phyloP scores from a whole-genome alignment of 2,329 filamentous ascomycete genomes.

The Trichoderma koningiopsis region DNA sequence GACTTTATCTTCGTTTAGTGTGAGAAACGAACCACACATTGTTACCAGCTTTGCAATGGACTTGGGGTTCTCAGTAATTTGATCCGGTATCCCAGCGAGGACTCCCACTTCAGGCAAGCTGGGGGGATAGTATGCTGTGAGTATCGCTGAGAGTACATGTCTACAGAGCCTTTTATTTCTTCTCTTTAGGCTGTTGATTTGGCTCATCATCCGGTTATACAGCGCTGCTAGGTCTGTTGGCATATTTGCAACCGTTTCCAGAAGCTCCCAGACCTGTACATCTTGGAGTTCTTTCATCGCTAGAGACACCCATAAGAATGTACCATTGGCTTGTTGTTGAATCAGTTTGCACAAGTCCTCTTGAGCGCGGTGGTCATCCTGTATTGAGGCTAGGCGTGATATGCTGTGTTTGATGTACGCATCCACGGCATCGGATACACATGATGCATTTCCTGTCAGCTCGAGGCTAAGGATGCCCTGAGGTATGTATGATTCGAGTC shows the following conservation, averaged over 20 bases:
- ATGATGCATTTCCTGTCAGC: neutral
- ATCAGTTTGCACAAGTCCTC: neutral
- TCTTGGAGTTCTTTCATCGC: neutral
- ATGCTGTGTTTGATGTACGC: neutral
- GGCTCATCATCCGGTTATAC: neutral
- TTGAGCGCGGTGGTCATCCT: neutral
- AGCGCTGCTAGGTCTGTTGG: neutral
- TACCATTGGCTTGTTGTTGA: neutral
- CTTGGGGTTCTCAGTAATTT: neutral
- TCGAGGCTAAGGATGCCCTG: neutral
- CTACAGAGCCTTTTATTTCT: neutral
- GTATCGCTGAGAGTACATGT: neutral
- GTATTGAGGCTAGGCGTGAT: neutral
- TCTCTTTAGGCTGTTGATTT: neutral
- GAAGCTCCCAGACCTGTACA: neutral
- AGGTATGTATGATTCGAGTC: neutral
- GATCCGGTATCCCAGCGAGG: neutral
- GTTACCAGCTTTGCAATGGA: neutral
- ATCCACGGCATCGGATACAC: neutral
- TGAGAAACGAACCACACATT: conserved; percentile 43
- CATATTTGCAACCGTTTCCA: neutral
- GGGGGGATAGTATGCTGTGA: neutral
- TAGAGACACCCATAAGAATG: conserved; percentile 4
- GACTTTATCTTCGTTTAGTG: conserved; percentile 35
- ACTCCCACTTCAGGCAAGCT: neutral